These are phyloP conservation scores for Haberlea rhodopensis DNA, from an alignment of 257 asterid genomes.

Conservation along the genomic window DNA sequence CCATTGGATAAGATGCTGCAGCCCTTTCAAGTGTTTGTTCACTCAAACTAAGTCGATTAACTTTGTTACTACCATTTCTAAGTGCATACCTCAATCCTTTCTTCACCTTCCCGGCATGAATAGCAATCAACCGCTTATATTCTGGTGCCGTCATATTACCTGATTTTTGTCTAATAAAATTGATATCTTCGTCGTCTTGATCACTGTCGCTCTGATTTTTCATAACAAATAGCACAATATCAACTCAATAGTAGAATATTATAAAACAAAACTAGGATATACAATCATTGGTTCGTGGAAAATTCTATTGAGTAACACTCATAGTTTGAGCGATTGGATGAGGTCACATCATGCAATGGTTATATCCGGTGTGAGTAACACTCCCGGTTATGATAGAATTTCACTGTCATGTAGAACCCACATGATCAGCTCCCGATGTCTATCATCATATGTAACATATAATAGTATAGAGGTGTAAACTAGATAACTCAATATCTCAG, in stretches of 20 bases:
- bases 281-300: too few relatives aligned
- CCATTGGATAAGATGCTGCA: conserved; percentile 57
- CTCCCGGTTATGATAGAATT: too few relatives aligned
- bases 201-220: conserved; percentile 46
- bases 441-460: too few relatives aligned
- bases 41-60: conserved; percentile 68
- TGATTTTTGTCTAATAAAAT: conserved; percentile 27
- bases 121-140: conserved; percentile 63
- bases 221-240: neutral
- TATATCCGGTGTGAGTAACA: too few relatives aligned
- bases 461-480: neutral
- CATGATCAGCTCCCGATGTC: too few relatives aligned
- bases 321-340: too few relatives aligned
- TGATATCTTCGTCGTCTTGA: conserved; percentile 29
- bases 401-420: too few relatives aligned
- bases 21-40: conserved; percentile 78
- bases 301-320: too few relatives aligned
- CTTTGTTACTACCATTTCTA: conserved; percentile 38
- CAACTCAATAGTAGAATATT: neutral
- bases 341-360: too few relatives aligned
- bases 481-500: neutral
- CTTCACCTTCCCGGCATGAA: conserved; percentile 60
- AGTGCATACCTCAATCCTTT: conserved; percentile 63
- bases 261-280: neutral
- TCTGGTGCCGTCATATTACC: conserved; percentile 29